Conservation (phyloP, 257 asterid species). For the Forsythia suspensa region DNA sequence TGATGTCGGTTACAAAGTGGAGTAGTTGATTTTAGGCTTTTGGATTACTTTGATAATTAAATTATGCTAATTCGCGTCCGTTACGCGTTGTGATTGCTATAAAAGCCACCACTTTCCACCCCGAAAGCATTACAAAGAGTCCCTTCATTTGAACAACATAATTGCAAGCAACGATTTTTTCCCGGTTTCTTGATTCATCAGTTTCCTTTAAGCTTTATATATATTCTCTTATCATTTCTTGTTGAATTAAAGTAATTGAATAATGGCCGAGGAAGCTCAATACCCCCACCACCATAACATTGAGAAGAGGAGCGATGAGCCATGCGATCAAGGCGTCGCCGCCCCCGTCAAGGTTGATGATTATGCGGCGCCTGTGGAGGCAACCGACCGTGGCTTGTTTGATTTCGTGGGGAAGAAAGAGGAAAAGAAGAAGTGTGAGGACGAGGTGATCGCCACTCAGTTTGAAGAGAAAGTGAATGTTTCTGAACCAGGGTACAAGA, state of each 20-base stretch:
- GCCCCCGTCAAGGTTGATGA: slow-evolving; percentile 31
- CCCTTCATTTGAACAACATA: neutral
- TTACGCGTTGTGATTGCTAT: slow-evolving; percentile 54
- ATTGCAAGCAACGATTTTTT: neutral
- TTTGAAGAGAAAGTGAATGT: slow-evolving; percentile 63
- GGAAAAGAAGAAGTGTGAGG: slow-evolving; percentile 50
- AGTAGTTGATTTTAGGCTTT: slow-evolving; percentile 30
- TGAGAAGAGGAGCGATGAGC: slow-evolving; percentile 27
- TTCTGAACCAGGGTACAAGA: slow-evolving; percentile 32
- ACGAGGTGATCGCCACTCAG: slow-evolving; percentile 40
- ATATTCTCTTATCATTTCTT: neutral
- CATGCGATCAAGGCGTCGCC: slow-evolving; percentile 18
- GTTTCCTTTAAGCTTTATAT: neutral
- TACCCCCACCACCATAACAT: slow-evolving; percentile 25
- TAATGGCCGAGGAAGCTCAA: slow-evolving; percentile 58
- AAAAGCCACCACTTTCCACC: slow-evolving; percentile 13
- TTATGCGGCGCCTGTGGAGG: slow-evolving; percentile 28
- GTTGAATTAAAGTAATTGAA: neutral
- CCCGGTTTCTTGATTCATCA: neutral
- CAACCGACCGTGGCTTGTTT: slow-evolving; percentile 65
- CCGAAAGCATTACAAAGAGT: neutral
- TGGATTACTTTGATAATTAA: slow-evolving; percentile 14
- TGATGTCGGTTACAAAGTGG: slow-evolving; percentile 27
- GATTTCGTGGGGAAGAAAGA: slow-evolving; percentile 51
- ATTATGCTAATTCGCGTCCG: slow-evolving; percentile 34